phyloP scores from a whole-genome alignment of 805 yeast species.

The Cyberlindnera americana region DNA sequence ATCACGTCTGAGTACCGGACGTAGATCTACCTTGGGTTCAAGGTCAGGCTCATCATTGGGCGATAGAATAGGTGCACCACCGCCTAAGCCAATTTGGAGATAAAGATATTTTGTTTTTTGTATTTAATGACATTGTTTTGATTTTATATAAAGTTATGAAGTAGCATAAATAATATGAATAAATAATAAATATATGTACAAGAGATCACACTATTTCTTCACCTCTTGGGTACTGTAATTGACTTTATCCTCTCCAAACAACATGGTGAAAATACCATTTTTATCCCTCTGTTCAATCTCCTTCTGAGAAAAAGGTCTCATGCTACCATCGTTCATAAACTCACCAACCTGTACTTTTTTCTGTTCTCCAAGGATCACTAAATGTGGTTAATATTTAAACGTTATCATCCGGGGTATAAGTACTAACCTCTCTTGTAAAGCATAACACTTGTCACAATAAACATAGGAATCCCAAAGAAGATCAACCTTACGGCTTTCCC shows the following conservation, averaged over 20 bases:
- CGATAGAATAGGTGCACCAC: slow-evolving; percentile 11
- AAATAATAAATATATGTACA: slow-evolving; percentile 3
- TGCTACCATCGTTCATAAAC: slow-evolving; percentile 24
- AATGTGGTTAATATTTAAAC: not conserved
- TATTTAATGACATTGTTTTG: not conserved
- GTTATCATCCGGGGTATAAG: not conserved
- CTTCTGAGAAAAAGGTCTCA: slow-evolving; percentile 19
- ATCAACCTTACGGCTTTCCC: slow-evolving; percentile 25
- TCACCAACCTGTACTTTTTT: slow-evolving; percentile 26
- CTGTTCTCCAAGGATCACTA: slow-evolving; percentile 22
- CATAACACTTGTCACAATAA: slow-evolving; percentile 18
- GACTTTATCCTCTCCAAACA: slow-evolving; percentile 26
- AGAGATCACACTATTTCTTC: no score
- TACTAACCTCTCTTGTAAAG: slow-evolving; percentile 23
- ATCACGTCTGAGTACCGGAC: slow-evolving; percentile 6
- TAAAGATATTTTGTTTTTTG: not conserved
- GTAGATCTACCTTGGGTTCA: slow-evolving; percentile 1
- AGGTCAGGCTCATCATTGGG: slow-evolving; percentile 12
- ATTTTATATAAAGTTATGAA: not conserved
- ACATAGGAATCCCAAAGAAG: slow-evolving; percentile 23
- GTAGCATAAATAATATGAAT: not conserved
- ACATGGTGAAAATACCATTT: slow-evolving; percentile 16
- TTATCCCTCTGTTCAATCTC: slow-evolving; percentile 24
- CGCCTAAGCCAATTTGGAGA: slow-evolving; percentile 18
- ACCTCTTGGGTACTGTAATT: slow-evolving; percentile 16